Base-by-base conservation (phyloP, 345 rosid genomes). In the Pelargonium nanum region DNA sequence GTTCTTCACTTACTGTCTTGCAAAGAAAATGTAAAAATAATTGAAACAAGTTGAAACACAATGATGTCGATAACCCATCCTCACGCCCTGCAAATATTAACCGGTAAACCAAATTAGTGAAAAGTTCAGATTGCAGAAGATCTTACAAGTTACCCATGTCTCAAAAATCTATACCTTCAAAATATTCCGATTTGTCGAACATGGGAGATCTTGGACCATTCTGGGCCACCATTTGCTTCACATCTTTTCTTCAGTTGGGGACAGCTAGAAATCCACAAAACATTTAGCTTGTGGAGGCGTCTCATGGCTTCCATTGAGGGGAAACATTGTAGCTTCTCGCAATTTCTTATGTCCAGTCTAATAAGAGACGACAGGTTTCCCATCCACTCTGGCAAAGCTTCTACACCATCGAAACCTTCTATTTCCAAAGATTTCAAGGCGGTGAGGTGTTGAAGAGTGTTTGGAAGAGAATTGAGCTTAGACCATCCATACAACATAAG, bases 321-420 rank as follows among this genome's bases (percentile, higher is more conserved):
- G 8, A 62, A 25, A 62, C 30, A 28, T 19, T 26, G 9, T 0
- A 62, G 45, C 22, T 52, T 62, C 24, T 53, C 6, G 15, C 65
- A 62, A 0, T n/a, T 0, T 0, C 8, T 8, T 20, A 62, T 53
- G 2, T 19, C 0, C 22, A 62, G 58, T 0, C 0, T 0, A 26
- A 52, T 19, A 52, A 62, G 65, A 1, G 65, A 62, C 19, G 51
- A 51, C 6, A 53, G 45, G 25, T 62, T 53, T 1, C 20, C 50
- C 20, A 62, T 19, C 58, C 65, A 62, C 26, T 62, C 67, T 4
- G 63, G 58, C 62, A 68, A 57, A 56, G 25, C 59, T 28, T 50
- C 67, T 1, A 68, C 23, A 23, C 45, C 53, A 22, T 30, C 0
- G 12, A 60, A 57, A 0, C 0, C 0, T 0, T 2, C 0, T 12